These are phyloP conservation scores for Lithocarpus polystachyus DNA, from an alignment of 306 rosid species.

Conservation along the genomic window DNA sequence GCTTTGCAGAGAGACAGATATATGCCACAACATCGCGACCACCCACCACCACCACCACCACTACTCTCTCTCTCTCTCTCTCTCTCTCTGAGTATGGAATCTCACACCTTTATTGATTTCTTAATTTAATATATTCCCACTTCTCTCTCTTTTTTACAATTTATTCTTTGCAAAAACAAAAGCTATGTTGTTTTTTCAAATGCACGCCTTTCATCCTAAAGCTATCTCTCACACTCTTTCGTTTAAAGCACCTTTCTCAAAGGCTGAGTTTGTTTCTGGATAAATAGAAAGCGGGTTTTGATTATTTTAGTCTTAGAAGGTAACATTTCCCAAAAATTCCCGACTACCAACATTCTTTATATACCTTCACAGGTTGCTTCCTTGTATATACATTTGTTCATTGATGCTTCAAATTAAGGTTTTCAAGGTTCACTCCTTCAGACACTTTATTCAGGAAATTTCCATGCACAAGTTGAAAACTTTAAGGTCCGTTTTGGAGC, in stretches of 20 bases:
- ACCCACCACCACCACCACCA: not conserved
- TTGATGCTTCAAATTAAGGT: not conserved
- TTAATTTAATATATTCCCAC: not conserved
- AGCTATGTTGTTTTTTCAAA: slow-evolving; percentile 30
- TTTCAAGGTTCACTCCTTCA: no score
- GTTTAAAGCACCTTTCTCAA: slow-evolving; percentile 39
- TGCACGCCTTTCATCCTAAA: slow-evolving; percentile 27
- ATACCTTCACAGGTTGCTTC: not conserved
- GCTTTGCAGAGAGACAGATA: slow-evolving; percentile 14
- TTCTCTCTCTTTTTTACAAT: slow-evolving; percentile 13
- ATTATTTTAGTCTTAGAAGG: not conserved
- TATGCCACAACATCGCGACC: not conserved
- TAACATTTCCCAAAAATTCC: not conserved
- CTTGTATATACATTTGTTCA: not conserved
- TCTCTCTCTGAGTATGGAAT: slow-evolving; percentile 22
- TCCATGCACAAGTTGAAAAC: not conserved
- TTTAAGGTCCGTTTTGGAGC: not conserved
- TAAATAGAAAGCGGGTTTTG: not conserved
- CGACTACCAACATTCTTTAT: not conserved
- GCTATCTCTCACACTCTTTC: slow-evolving; percentile 10
- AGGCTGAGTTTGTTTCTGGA: slow-evolving; percentile 10
- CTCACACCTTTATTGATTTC: slow-evolving; percentile 21
- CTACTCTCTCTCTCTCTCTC: no score
- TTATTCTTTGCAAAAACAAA: slow-evolving; percentile 28
- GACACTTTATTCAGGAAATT: not conserved